Conservation (phyloP, 1,284 basidiomycete species). For the Takashimella tepidaria region DNA sequence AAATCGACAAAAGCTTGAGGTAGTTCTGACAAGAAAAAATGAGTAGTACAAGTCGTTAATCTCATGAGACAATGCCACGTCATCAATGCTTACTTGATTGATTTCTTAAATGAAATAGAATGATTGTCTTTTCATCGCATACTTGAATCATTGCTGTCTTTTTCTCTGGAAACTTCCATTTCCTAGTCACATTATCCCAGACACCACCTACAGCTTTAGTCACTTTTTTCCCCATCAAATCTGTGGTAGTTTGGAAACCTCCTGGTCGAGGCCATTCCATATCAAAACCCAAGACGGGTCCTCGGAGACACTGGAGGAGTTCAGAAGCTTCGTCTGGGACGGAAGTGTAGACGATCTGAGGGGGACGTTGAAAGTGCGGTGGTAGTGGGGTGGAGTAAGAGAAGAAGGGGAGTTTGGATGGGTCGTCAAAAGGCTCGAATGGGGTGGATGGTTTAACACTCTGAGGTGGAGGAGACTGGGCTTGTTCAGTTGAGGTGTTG, state of each 20-base stretch:
- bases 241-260: slow-evolving; percentile 4
- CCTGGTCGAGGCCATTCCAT: slow-evolving; percentile 41
- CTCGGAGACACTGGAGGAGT: slow-evolving; percentile 30
- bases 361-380: slow-evolving; percentile 6
- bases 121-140: slow-evolving; percentile 38
- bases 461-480: too few species aligned
- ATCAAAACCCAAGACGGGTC: slow-evolving; percentile 38
- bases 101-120: slow-evolving; percentile 42
- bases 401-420: slow-evolving; percentile 22
- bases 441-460: background rate
- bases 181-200: slow-evolving; percentile 12
- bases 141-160: slow-evolving; percentile 46
- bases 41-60: too few species aligned
- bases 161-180: slow-evolving; percentile 19
- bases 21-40: slow-evolving; percentile 24
- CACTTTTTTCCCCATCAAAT: background rate
- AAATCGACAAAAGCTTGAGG: slow-evolving; percentile 33
- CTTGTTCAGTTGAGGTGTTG: too few species aligned
- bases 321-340: slow-evolving; percentile 31
- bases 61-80: too few species aligned
- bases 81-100: background rate
- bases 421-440: background rate
- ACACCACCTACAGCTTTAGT: slow-evolving; percentile 8
- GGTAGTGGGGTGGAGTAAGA: slow-evolving; percentile 10
- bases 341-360: slow-evolving; percentile 34